Evolutionary conservation across 2,329 filamentous ascomycete genomes (phyloP), one percentile per base, ranked within the genome.

Genomic region (Colletotrichum sp.): DNA sequence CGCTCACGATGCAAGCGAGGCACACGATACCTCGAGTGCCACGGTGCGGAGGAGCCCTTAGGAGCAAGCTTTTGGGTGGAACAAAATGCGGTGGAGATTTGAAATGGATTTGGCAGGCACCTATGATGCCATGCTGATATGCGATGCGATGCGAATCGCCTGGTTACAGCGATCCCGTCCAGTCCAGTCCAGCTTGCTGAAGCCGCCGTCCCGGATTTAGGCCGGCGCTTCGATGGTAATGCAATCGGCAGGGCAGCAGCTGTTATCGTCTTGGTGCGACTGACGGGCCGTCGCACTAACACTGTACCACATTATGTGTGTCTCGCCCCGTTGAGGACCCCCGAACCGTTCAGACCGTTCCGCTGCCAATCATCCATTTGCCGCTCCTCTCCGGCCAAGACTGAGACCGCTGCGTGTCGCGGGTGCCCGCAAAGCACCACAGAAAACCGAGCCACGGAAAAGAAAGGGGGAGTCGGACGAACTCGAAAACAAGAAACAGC

Each of bases 311-410:
- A 12, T 15, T 56, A 56, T 25, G 52, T 56, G 34, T 75, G 73
- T 73, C 64, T 75, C 70, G 43, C 34, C 62, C 43, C 43, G 48
- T 43, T 27, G 25, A 22, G 18, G 32, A 28, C 18, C 22, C 43
- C 32, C 43, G 25, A 34, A 28, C 34, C 68, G 36, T 65, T 18
- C 56, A 56, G 60, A 48, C 56, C 52, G 52, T 34, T 13, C 28
- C 52, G 48, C 27, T 65, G 66, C 74, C 71, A 76, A 75, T 76
- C 74, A 75, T 76, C 34, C 66, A 66, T 22, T 75, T 76, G 71
- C 74, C 71, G 74, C 71, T 70, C 36, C 70, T 34, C 67, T 64
- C 66, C 71, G 74, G 66, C 71, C 74, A 61, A 66, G 65, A 52
- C 34, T 48, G 60, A 75, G 65, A 66, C 74, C 66, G 66, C 71